Base-by-base conservation (phyloP, 73 alveolate species). In the Urostyla sp. region DNA sequence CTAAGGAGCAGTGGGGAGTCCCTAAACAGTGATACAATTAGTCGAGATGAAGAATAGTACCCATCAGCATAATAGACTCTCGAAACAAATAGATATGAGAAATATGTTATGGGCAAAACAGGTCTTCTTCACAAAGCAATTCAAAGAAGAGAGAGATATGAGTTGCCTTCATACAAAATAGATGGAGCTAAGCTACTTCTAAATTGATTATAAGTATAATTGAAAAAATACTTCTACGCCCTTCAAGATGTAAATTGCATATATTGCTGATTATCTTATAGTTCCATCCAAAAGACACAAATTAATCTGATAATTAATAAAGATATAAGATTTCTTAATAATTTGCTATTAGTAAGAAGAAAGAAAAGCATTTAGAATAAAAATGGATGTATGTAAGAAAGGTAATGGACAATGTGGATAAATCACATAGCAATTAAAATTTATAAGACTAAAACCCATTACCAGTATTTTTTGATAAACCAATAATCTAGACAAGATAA, bases 341-440 rank as follows among this genome's bases (percentile, higher is more conserved):
- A 20, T 20, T 6, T 63, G 1, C 58, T 20, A 1, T 2, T 35
- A 16, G 31, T 10, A 5, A 4, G 1, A 63, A 23, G 44, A 34
- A 63, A 26, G 50, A 46, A 7, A 38, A 38, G 35, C 28, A 43
- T 2, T 32, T 63, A 6, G 24, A 63, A 40, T 57, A 63, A 13
- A 63, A 40, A 63, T 63, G 79, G 79, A 63, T 43, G 79, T 63
- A 43, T 38, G 79, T 63, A 4, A 63, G 79, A 63, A 63, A 63
- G 31, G 79, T 37, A 34, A 63, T 63, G 79, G 7, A 40, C 4
- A 63, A 63, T 38, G 44, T 63, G 79, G 79, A 63, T 3, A 27
- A 63, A 43, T 36, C 16, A 5, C 32, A 58, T 3, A 55, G 13
- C 24, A 8, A 52, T 58, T 16, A 20, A 11, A 26, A 24, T 10